Percentiles rank a stretch among this genome's conserved stretches.
phyloP scores from a whole-genome alignment of 2,329 filamentous ascomycete genomes.

The Phoma sp. region DNA sequence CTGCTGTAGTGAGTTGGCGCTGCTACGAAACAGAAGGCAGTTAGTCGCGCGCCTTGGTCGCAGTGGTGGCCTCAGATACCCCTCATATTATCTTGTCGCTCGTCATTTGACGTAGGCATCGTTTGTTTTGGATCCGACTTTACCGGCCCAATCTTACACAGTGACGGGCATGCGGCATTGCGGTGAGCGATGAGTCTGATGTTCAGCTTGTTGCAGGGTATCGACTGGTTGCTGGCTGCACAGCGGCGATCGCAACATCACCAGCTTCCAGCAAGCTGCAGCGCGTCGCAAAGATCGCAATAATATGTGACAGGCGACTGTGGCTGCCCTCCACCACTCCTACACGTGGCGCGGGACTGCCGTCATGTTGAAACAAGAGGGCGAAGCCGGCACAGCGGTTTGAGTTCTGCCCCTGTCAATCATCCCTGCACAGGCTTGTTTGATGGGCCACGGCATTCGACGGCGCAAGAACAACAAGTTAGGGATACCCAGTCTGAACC shows the following conservation, averaged over 20 bases:
- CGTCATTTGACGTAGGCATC: conserved; percentile 22
- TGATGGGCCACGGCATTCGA: conserved; percentile 27
- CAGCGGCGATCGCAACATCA: conserved; percentile 20
- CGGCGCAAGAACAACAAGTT: conserved; percentile 23
- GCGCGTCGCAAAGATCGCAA: conserved; percentile 7
- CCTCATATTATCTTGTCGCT: conserved; percentile 16
- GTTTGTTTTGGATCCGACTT: conserved; percentile 22
- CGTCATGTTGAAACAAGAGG: conserved; percentile 36
- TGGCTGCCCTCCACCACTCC: conserved; percentile 25
- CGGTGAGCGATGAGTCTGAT: conserved; percentile 3
- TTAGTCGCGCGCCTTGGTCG: conserved; percentile 18
- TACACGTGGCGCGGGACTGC: conserved; percentile 37
- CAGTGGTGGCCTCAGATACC: conserved; percentile 18
- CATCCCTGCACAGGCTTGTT: conserved; percentile 21
- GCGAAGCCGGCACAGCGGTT: conserved; percentile 37
- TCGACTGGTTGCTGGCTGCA: conserved; percentile 6
- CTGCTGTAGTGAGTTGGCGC: conserved; percentile 19
- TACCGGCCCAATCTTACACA: conserved; percentile 23
- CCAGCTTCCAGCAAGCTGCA: conserved; percentile 22
- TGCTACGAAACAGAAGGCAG: conserved; percentile 27
- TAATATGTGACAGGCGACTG: conserved; percentile 19
- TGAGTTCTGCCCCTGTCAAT: conserved; percentile 28
- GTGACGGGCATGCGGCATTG: conserved; percentile 12
- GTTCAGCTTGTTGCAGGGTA: not conserved
- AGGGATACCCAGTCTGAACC: conserved; percentile 26